Evolutionary conservation across 495 filamentous ascomycete genomes (phyloP), one percentile per base, ranked within the genome.

Genomic region (Penicillium cataractarum): DNA sequence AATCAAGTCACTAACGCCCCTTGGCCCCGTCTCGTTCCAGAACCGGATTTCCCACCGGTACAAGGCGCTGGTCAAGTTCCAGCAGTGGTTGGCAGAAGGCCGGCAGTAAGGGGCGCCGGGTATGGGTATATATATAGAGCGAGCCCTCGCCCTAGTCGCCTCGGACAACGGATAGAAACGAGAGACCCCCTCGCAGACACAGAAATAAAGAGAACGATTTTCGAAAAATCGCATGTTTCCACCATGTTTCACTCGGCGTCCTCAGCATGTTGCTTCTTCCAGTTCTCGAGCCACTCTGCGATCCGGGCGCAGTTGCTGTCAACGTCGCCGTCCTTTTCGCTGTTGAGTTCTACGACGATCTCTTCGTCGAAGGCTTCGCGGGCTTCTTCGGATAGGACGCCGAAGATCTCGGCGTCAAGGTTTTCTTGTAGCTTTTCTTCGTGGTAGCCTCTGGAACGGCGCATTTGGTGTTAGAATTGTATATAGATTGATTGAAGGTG

Each of bases 321-420:
- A 70, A 98, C 86, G 71, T 98, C 92, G 15, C 90, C 90, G 15
- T 86, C 81, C 50, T 83, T 81, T 66, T 96, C 87, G 73, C 96
- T 97, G 74, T 80, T 85, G 71, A 99, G 78, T 74, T 97, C 94
- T 6, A 99, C 91, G 32, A 98, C 88, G 60, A 94, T 90, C 72
- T 95, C 90, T 77, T 89, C 87, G 60, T 93, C 89, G 68, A 92
- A 99, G 50, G 89, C 83, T 57, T 96, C 92, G 50, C 86, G 82
- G 31, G 95, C 96, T 78, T 99, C 96, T 60, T 97, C 89, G 8
- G 96, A 75, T 31, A 99, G 80, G 57, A 97, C 90, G 66, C 97
- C 90, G 87, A 98, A 97, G 70, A 99, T 99, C 81, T 99, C 96
- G 31, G 91, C 88, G 77, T 98, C 96, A 39, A 99, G 74, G 72